Percentiles rank a stretch among this genome's conserved stretches.
Evolutionary conservation across 305 asterid species (phyloP).

Genomic region (Petunia hybrid): DNA sequence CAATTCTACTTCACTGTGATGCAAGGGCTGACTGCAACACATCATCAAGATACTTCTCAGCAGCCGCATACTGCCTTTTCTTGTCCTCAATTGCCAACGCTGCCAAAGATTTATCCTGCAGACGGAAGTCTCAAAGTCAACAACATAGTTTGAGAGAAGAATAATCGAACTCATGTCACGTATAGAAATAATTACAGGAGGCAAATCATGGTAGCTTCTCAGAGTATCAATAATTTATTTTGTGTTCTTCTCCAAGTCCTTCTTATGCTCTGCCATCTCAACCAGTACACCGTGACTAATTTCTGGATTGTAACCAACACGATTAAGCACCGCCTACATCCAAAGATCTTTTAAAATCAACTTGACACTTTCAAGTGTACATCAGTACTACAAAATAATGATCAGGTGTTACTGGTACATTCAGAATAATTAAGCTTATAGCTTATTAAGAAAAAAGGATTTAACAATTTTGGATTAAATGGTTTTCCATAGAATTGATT

Average conservation of each 20-base stretch:
- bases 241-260: conserved; percentile 45
- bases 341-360: no score
- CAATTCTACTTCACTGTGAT: no score
- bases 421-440: no score
- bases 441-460: no score
- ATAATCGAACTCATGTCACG: neutral
- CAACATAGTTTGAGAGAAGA: neutral
- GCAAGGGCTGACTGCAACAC: conserved; percentile 33
- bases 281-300: conserved; percentile 91
- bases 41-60: conserved; percentile 93
- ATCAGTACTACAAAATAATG: neutral
- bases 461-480: no score
- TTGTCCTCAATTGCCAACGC: conserved; percentile 94
- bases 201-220: conserved; percentile 49
- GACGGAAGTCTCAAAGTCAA: conserved; percentile 22
- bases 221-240: conserved; percentile 86
- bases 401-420: no score
- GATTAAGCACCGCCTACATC: conserved; percentile 46
- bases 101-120: conserved; percentile 92
- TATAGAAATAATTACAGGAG: conserved; percentile 33
- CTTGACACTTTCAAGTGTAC: conserved; percentile 8
- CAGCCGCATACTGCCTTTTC: conserved; percentile 87
- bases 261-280: conserved; percentile 25
- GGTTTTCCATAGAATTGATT: no score
- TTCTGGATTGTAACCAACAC: conserved; percentile 84